Base-by-base conservation (phyloP, 306 rosid genomes). In the Lathyrus sativus region DNA sequence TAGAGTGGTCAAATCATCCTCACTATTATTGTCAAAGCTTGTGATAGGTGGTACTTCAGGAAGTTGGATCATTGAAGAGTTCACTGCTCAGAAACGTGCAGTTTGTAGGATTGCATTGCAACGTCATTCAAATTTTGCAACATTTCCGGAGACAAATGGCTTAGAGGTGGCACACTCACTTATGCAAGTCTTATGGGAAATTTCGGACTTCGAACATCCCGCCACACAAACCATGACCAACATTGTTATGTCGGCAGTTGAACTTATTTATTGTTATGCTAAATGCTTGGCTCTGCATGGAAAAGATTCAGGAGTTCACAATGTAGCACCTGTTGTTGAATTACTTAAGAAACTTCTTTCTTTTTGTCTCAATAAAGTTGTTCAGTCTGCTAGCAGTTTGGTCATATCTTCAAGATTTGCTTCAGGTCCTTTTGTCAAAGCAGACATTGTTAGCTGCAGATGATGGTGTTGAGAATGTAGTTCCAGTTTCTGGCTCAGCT, bases 181-280 rank as follows among this genome's bases (percentile, higher is more conserved):
- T 54, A 83, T 95, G 93, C 89, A 87, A 85, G 96, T 95, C 77
- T 74, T 95, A 15, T 90, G 99, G 99, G 97, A 95, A 78, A 90
- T 95, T 78, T 84, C 90, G 82, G 99, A 95, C 75, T 85, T 87
- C 33, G 97, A 87, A 87, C 99, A 95, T 78, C 99, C 96, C 39
- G 96, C 88, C 81, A 87, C 96, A 46, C 99, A 90, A 79, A 95
- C 96, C 49, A 87, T 95, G 87, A 90, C 90, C 80, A 87, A 85
- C 81, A 84, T 95, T 76, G 97, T 95, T 67, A 82, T 95, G 80
- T 95, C 99, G 67, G 91, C 99, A n/a, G 99, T 95, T 58, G 99
- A 95, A 63, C 97, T 95, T 69, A 88, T 95, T 78, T 95, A 95
- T 81, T 95, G 96, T 76, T 95, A 95, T 82, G 97, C 99, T 58